Base-by-base conservation (phyloP, 225 moss, liverwort and hornwort species). In the Rhytidiadelphus loreus region DNA sequence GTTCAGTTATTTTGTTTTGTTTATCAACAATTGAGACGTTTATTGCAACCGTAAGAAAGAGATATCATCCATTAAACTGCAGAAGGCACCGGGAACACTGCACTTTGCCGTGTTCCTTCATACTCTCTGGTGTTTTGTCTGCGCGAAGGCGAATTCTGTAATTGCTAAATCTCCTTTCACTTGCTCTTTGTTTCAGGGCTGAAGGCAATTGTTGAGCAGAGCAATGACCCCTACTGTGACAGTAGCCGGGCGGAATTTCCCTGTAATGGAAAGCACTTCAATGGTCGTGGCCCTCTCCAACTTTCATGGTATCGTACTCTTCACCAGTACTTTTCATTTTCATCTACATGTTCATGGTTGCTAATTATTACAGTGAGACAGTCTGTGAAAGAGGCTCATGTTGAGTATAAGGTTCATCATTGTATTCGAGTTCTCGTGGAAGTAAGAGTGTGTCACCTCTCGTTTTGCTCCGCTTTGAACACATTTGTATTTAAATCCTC, bases 231-330 rank as follows among this genome's bases (percentile, higher is more conserved):
- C 33, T 96, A 89, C 39, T 96, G 96, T 43, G 87, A 90, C 33
- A 0, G 0, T 6, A 3, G 0, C 0, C 56, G 80, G 41, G 52
- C 74, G 17, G 63, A 92, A 35, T 95, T 93, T 63, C 92, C 95
- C 46, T 96, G 96, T 59, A 25, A 33, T 68, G 92, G 65, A 4
- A 86, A 93, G 4, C 53, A 77, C 13, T 92, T 91, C 86, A 92
- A 88, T 82, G 95, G 96, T 43, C 94, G 96, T 64, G 96, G 96
- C 60, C 94, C 96, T 65, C 90, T 96, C 43, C 96, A 96, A 71
- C 88, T 95, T 72, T 93, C 91, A 90, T 94, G 96, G 95, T 95
- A 92, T 33, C 13, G 48, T 20, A 6, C 29, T 80, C 46, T 77
- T 80, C 68, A 37, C n/a, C 48, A 50, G 46, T 46, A 21, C 70